Conservation (phyloP, 2,329 filamentous ascomycete genomes). For the Colletotrichum phormii region DNA sequence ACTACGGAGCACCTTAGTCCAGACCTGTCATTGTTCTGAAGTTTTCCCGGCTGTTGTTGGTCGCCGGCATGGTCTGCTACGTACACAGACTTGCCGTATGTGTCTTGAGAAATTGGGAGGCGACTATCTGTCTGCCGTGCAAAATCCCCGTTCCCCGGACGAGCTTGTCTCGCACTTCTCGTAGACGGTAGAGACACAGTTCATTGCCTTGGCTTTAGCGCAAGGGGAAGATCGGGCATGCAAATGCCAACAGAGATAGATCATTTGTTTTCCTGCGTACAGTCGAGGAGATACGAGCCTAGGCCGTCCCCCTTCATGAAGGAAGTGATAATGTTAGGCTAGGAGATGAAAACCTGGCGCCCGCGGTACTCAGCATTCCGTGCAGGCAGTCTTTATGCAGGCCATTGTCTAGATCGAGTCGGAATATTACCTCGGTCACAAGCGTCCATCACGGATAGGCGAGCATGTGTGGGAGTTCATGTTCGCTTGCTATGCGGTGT, state of each 20-base stretch:
- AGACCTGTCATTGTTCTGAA: not conserved
- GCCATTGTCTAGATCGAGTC: not conserved
- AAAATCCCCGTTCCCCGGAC: not conserved
- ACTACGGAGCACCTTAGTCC: not conserved
- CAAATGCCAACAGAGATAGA: not conserved
- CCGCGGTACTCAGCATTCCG: not conserved
- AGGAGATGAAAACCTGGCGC: not conserved
- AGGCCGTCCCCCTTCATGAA: not conserved
- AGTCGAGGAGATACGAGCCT: not conserved
- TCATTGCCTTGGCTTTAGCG: not conserved
- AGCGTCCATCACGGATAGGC: not conserved
- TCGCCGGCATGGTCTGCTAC: not conserved
- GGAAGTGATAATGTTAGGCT: not conserved
- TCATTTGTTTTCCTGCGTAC: not conserved
- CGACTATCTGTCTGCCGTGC: not conserved
- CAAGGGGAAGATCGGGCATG: not conserved
- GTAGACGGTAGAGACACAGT: not conserved
- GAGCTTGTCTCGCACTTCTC: not conserved
- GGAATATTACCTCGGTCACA: not conserved
- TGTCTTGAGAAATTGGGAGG: not conserved
- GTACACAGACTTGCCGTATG: not conserved
- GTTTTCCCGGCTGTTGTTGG: not conserved
- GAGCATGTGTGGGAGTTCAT: not conserved
- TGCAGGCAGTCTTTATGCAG: not conserved
- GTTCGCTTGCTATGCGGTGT: constrained; percentile 1